These are phyloP conservation scores for Coniochaeta sp. DNA, from an alignment of 2,329 filamentous ascomycete genomes.

Conservation along the genomic window DNA sequence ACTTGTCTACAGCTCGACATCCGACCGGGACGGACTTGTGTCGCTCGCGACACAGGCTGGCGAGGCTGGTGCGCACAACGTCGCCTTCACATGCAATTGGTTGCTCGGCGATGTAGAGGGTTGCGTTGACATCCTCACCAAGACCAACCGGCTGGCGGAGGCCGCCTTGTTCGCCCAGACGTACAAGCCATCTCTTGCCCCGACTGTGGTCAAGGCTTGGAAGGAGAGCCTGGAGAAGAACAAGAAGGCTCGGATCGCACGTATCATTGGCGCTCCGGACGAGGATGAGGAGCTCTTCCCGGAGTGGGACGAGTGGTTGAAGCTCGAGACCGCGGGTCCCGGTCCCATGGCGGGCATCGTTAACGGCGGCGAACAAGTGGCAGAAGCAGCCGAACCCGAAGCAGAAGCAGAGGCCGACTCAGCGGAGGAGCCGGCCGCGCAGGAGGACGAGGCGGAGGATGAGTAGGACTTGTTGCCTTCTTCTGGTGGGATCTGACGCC, in stretches of 20 bases:
- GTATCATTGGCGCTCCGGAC: slow-evolving; percentile 74
- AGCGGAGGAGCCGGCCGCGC: slow-evolving; percentile 6
- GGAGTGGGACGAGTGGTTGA: slow-evolving; percentile 88
- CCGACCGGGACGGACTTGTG: slow-evolving; percentile 66
- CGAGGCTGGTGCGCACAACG: slow-evolving; percentile 74
- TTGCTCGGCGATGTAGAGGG: slow-evolving; percentile 73
- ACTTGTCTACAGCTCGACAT: slow-evolving; percentile 80
- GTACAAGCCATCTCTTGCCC: slow-evolving; percentile 76
- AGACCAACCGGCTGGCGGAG: slow-evolving; percentile 75
- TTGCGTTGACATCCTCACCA: slow-evolving; percentile 71
- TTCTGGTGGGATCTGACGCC: neutral
- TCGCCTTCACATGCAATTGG: slow-evolving; percentile 89
- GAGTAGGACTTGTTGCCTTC: slow-evolving; percentile 3
- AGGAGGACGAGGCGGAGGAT: slow-evolving; percentile 8
- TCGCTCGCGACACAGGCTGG: slow-evolving; percentile 68
- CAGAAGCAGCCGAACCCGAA: slow-evolving; percentile 10
- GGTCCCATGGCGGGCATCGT: slow-evolving; percentile 14
- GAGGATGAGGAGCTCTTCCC: slow-evolving; percentile 87
- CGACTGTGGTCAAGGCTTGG: slow-evolving; percentile 66
- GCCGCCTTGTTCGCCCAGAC: slow-evolving; percentile 90
- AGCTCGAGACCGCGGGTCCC: slow-evolving; percentile 64
- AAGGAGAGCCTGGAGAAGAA: slow-evolving; percentile 75
- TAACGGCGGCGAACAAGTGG: slow-evolving; percentile 17
- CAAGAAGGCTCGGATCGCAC: slow-evolving; percentile 78
- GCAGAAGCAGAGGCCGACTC: slow-evolving; percentile 11